Evolutionary conservation across 257 asterid genomes (phyloP), one percentile per base, ranked within the genome.

Genomic region (Scutellaria barbata): DNA sequence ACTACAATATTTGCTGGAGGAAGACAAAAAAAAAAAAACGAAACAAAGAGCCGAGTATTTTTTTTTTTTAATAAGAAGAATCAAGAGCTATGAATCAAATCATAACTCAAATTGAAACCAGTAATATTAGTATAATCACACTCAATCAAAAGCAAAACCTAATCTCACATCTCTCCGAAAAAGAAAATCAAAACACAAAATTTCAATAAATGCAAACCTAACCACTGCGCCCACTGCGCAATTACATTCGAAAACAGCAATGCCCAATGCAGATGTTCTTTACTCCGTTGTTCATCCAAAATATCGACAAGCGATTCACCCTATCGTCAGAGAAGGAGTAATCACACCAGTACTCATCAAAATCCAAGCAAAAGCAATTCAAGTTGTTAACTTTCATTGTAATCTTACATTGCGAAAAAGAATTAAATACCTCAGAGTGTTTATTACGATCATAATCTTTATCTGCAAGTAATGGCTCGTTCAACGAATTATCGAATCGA

Each of bases 191-290:
- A 22, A 22, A 46, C 69, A 6, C 61, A 4, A 53, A 64, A 50
- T 37, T 64, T 67, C 68, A 72, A 74, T 13, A 37, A 74, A 17
- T 76, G 55, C 95, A 18, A 39, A 93, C 99, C 96, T 79, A 94
- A 76, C 96, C 96, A 94, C 20, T 94, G 99, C 40, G 96, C 96
- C 99, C 99, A 94, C 83, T 94, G 94, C 8, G 95, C 89, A 66
- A 94, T 87, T 75, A 94, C 76, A 14, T 88, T 84, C 7, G 96
- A 84, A 71, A 94, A 91, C 14, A 91, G 84, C 63, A 87, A 76
- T 2, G 92, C 68, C 99, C 99, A 94, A 68, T 91, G 99, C 81
- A 76, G 72, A 54, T 68, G 84, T 77, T 82, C 98, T 72, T 70
- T 82, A 25, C 71, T 78, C 73, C 80, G 84, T 43, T 88, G 89